These are phyloP conservation scores for Ustilago hordei DNA, from an alignment of 1,284 basidiomycete species.

Conservation along the genomic window DNA sequence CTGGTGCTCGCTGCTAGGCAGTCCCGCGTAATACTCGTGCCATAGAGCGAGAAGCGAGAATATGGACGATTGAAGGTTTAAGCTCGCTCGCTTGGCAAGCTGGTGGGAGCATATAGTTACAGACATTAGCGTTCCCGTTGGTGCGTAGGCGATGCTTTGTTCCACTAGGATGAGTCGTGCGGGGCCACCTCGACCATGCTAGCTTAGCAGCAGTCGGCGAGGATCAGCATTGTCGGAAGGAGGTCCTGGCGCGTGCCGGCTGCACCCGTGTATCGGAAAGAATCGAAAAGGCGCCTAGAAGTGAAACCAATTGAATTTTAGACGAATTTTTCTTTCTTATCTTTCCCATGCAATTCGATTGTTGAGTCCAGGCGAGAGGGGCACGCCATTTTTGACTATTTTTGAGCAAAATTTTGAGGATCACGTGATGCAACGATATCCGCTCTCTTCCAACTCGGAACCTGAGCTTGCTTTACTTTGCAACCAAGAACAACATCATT, in stretches of 20 bases:
- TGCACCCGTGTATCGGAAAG: not conserved
- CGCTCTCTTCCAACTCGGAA: slow-evolving; percentile 11
- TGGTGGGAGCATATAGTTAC: not conserved
- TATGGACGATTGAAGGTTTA: too few species aligned
- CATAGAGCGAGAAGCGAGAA: too few species aligned
- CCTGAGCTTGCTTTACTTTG: not conserved
- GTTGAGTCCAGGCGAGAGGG: too few species aligned
- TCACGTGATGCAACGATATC: not conserved
- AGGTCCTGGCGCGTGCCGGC: not conserved
- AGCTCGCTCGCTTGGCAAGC: not conserved
- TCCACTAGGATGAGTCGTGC: not conserved
- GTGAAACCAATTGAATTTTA: slow-evolving; percentile 8
- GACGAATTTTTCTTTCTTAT: not conserved
- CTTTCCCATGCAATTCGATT: not conserved
- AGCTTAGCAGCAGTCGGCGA: not conserved
- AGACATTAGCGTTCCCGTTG: not conserved
- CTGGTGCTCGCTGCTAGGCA: not conserved
- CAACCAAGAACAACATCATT: not conserved
- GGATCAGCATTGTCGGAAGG: not conserved
- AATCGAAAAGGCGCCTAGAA: not conserved
- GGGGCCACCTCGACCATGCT: not conserved
- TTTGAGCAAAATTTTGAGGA: too few species aligned
- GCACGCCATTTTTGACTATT: too few species aligned
- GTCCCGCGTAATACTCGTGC: too few species aligned
- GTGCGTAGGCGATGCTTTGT: not conserved